These are phyloP conservation scores for Adansonia digitata DNA, from an alignment of 345 rosid genomes.

Conservation along the genomic window DNA sequence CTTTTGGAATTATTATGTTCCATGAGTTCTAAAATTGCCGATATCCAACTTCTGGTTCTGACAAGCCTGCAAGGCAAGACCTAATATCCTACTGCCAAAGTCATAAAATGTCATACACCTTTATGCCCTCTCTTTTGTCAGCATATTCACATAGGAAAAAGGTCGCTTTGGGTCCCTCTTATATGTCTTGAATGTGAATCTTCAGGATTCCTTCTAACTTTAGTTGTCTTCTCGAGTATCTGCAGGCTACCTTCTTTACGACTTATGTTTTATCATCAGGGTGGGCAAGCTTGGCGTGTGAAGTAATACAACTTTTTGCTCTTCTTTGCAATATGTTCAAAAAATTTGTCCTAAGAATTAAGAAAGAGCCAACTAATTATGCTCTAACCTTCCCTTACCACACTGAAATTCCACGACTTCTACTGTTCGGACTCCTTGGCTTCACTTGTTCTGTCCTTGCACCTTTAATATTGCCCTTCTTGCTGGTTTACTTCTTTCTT, in stretches of 20 bases:
- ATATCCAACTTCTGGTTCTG: background rate
- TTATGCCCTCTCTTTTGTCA: background rate
- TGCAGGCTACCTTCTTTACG: constrained; percentile 91
- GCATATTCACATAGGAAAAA: background rate
- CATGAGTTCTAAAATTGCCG: background rate
- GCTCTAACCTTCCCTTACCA: constrained; percentile 68
- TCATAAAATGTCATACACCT: background rate
- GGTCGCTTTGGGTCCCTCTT: background rate
- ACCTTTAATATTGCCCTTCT: constrained; percentile 73
- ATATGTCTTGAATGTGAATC: background rate
- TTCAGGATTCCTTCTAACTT: constrained; percentile 12
- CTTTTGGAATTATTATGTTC: background rate
- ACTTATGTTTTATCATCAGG: constrained; percentile 75
- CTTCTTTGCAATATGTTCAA: constrained; percentile 37
- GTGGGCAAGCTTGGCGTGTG: constrained; percentile 62
- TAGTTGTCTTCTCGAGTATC: constrained; percentile 11
- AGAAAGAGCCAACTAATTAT: constrained; percentile 39
- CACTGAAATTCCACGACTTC: constrained; percentile 77
- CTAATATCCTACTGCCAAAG: background rate
- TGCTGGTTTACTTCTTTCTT: constrained; percentile 65
- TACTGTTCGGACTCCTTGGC: constrained; percentile 80
- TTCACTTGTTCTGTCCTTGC: constrained; percentile 79
- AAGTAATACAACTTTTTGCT: constrained; percentile 49
- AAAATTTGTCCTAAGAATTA: constrained; percentile 34
- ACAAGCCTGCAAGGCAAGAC: background rate